These are phyloP conservation scores for Halenospora varia DNA, from an alignment of 495 filamentous ascomycete genomes.

Conservation along the genomic window DNA sequence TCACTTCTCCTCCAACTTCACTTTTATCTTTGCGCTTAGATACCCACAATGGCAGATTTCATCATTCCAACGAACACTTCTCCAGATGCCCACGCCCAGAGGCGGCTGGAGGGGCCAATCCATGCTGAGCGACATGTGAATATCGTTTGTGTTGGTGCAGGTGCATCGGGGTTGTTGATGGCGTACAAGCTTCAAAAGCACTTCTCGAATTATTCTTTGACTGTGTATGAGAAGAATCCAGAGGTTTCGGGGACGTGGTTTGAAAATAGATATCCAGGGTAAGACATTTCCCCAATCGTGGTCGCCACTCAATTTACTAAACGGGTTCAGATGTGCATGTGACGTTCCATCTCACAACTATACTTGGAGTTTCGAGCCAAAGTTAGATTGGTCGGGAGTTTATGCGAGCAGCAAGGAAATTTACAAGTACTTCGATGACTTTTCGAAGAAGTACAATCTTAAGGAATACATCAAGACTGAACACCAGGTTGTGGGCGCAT, in stretches of 20 bases:
- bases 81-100: not conserved
- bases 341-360: constrained; percentile 32
- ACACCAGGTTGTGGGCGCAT: constrained; percentile 1
- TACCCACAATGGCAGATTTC: constrained; percentile 12
- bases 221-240: constrained; percentile 69
- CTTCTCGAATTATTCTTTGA: constrained; percentile 13
- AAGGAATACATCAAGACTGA: constrained; percentile 38
- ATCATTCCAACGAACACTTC: not conserved
- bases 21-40: not conserved
- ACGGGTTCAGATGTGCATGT: constrained; percentile 32
- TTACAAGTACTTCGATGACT: constrained; percentile 46
- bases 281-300: constrained; percentile 37
- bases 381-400: constrained; percentile 34
- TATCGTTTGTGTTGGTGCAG: constrained; percentile 38
- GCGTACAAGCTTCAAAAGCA: constrained; percentile 29
- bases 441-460: constrained; percentile 53
- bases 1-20: not conserved
- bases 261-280: constrained; percentile 51
- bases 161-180: constrained; percentile 33
- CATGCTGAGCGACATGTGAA: constrained; percentile 29
- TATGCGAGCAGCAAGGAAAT: constrained; percentile 40
- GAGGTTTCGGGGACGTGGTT: constrained; percentile 60
- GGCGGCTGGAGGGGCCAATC: constrained; percentile 15
- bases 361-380: constrained; percentile 39
- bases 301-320: constrained; percentile 19